Base-by-base conservation (phyloP, 768 basidiomycete species). In the Boletus rubropictus region DNA sequence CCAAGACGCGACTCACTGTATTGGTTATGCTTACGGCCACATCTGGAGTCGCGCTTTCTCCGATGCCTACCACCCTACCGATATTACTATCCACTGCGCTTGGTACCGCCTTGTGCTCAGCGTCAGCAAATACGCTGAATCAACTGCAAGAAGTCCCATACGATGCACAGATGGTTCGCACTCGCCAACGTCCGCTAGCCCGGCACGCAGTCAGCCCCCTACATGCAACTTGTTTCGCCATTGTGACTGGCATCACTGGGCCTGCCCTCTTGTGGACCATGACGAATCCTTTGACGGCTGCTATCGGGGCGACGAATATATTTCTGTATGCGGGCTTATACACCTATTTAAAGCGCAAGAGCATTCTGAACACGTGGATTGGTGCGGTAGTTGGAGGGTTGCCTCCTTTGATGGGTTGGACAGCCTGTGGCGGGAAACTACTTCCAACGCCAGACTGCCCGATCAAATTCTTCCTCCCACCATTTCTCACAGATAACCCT, bases 401-500 rank as follows among this genome's bases (percentile, higher is more conserved):
- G 5, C 96, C 96, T 6, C 93, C 95, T 2, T 69, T 99, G 42
- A 97, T 99, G 88, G 96, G 96, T 34, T 99, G 96, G 96, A 84
- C 95, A 7, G 96, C 96, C 1, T 89, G 88, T 48, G 94, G 93
- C 1, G 90, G 88, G 18, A 71, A 77, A 14, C 64, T 95, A 8
- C 68, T 88, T 50, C 88, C 89, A 0, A 74, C 77, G n/a, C 49
- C 77, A 0, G 66, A 74, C 24, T 76, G 85, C 55, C 80, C 86
- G 0, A 50, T 82, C 39, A 67, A 76, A 21, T 58, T 79, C 28
- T 84, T 81, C 64, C 76, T 84, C 43, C 86, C 85, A 3, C 65
- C 80, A 1, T 79, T 82, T 62, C 66, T 86, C 24, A 64, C 74
- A 29, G 59, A 70, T 24, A 45, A 58, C 20, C 52, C 67, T 33